phyloP scores from a whole-genome alignment of 2,329 filamentous ascomycete genomes.

The Verticillium nonalfalfae region DNA sequence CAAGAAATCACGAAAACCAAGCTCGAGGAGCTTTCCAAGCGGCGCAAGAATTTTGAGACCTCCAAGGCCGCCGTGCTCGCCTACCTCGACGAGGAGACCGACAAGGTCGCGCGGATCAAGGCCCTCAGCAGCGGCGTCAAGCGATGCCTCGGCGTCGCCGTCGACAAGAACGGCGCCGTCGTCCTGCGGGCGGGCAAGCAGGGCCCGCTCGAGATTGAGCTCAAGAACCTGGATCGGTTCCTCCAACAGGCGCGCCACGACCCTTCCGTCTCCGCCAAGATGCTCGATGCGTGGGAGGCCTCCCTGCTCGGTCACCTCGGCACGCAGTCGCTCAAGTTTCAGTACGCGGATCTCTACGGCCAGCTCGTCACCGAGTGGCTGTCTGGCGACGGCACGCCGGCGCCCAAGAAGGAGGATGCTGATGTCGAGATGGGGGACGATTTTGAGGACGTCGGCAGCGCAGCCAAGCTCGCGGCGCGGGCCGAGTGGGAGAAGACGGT shows the following conservation, averaged over 20 bases:
- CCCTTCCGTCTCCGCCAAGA: conserved; percentile 28
- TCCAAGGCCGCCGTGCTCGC: conserved; percentile 22
- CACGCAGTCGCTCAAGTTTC: conserved; percentile 31
- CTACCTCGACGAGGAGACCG: conserved; percentile 15
- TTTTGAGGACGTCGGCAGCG: conserved; percentile 33
- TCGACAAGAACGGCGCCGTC: conserved; percentile 19
- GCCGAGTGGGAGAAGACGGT: conserved; percentile 32
- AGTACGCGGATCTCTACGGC: conserved; percentile 37
- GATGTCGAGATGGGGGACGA: conserved; percentile 22
- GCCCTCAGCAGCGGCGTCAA: conserved; percentile 28
- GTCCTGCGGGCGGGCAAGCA: not conserved
- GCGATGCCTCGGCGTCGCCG: conserved; percentile 23
- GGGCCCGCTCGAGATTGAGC: not conserved
- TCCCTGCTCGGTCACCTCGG: not conserved
- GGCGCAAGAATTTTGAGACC: conserved; percentile 27
- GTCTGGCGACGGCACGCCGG: conserved; percentile 15
- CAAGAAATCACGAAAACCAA: conserved; percentile 36
- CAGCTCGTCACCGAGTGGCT: conserved; percentile 42
- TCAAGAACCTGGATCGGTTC: conserved; percentile 25
- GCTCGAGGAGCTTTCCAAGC: conserved; percentile 34
- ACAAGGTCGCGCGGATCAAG: conserved; percentile 21
- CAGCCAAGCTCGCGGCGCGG: conserved; percentile 29
- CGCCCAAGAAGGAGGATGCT: conserved; percentile 4
- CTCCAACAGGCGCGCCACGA: conserved; percentile 31
- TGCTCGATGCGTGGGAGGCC: conserved; percentile 22